Conservation (phyloP, 495 filamentous ascomycete species). For the Sordaria brevicollis region DNA sequence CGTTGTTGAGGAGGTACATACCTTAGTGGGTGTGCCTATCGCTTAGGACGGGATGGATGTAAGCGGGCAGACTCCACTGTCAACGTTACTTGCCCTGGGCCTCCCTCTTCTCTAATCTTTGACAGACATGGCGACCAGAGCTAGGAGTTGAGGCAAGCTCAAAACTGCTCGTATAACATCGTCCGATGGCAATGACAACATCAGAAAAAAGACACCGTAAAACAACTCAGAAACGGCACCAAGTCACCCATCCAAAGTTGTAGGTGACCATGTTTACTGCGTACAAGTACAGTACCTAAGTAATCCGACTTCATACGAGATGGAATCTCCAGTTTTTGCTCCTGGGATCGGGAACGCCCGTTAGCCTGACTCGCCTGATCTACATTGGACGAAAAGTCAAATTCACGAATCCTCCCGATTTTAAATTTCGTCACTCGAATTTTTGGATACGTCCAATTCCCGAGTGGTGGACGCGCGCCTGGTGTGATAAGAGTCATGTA, state of each 20-base stretch:
- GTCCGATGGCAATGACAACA: neutral
- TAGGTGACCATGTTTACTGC: neutral
- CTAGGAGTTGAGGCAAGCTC: neutral
- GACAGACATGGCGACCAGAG: too few relatives aligned
- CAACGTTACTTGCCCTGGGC: neutral
- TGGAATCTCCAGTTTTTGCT: neutral
- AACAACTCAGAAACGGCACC: neutral
- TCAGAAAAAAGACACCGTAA: neutral
- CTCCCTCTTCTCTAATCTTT: too few relatives aligned
- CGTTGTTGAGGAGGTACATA: neutral
- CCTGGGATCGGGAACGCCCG: neutral
- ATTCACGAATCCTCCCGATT: neutral
- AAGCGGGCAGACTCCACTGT: neutral
- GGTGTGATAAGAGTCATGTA: neutral
- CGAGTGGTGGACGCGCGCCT: neutral
- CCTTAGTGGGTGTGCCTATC: neutral
- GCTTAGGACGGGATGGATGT: neutral
- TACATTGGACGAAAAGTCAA: neutral
- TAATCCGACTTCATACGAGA: neutral
- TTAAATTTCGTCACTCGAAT: neutral
- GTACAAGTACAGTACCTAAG: too few relatives aligned
- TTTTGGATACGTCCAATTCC: neutral
- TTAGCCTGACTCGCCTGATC: neutral
- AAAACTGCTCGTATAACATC: neutral
- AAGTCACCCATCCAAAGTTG: neutral